Evolutionary conservation across 2,329 filamentous ascomycete species (phyloP).

Genomic region (Ceratocystiopsis brevicomis): DNA sequence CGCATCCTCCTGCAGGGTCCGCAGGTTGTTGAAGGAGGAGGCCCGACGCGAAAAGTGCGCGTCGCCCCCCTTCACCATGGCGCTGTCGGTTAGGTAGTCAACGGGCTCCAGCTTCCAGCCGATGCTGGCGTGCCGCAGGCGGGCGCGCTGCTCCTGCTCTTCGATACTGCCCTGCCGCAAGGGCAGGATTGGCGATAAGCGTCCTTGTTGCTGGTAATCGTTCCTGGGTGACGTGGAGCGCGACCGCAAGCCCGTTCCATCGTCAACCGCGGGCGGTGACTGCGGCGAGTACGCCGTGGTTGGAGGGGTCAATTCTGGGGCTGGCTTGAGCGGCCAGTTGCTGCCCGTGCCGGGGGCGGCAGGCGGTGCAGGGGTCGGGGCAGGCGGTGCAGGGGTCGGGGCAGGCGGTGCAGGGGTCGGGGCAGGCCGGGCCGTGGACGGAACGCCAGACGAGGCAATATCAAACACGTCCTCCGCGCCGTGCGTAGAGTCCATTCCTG

Average conservation of each 20-base stretch:
- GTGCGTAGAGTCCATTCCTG: not conserved
- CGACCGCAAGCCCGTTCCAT: too few relatives aligned
- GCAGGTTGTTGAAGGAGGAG: conserved; percentile 11
- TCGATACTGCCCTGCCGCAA: not conserved
- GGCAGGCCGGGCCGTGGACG: conserved; percentile 1
- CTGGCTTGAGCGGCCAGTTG: too few relatives aligned
- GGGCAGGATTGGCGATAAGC: too few relatives aligned
- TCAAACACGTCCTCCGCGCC: conserved; percentile 1
- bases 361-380: too few relatives aligned
- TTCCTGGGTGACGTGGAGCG: too few relatives aligned
- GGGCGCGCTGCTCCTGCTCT: conserved; percentile 9
- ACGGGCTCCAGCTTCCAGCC: conserved; percentile 18
- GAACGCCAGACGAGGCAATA: not conserved
- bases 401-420: too few relatives aligned
- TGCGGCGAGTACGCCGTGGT: too few relatives aligned
- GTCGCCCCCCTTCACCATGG: conserved; percentile 3
- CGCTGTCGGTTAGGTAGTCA: conserved; percentile 6
- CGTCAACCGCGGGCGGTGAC: too few relatives aligned
- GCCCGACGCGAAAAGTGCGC: conserved; percentile 8
- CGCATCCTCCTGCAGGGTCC: conserved; percentile 1
- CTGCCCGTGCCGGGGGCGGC: not conserved
- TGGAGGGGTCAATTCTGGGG: too few relatives aligned
- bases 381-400: too few relatives aligned
- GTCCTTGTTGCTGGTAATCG: too few relatives aligned
- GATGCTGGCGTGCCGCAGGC: conserved; percentile 16